Evolutionary conservation across 805 yeast genomes (phyloP), one percentile per base, ranked within the genome.

Genomic region (Yarrowia porcina): DNA sequence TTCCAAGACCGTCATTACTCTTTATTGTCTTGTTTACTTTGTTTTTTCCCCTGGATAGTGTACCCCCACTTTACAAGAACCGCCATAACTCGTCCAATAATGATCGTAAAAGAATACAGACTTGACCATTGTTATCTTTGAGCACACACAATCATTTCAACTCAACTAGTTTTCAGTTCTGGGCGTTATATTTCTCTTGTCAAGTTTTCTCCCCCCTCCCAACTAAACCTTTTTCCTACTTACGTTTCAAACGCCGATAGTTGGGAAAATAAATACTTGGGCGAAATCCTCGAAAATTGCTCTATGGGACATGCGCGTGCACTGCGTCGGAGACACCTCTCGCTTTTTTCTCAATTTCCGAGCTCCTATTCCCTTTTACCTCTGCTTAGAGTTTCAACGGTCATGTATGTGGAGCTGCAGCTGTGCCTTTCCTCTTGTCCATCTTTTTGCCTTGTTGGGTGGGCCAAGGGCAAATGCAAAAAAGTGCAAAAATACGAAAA

Each of bases 321-420:
- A 32, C 4, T 15, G 35, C 17, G 35, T 15, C 2, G 17, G 15
- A 32, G 4, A 8, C 18, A 17, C 18, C 36, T 17, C 7, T 15
- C 36, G 9, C 8, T 15, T 4, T n/a, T n/a, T n/a, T n/a, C 9
- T 18, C 25, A 23, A 20, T 5, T 7, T 41, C 28, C 17, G 45
- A 27, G 27, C 47, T 1, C 32, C 15, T 8, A 18, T 10, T 17
- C n/a, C 15, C 8, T 25, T 23, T 42, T 42, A 42, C 28, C 47
- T 42, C 30, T 25, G 30, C 30, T 25, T 42, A 42, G 47, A 42
- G 47, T 42, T n/a, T 42, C 47, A 42, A 42, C 47, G 47, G 47
- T 42, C 47, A 42, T 42, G 47, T 42, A 42, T 42, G 47, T 25
- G 1, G 3, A 3, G 20, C 47, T 42, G 47, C 47, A 42, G 44